Evolutionary conservation across 768 basidiomycete species (phyloP).

Genomic region (Sutorius australiensis): DNA sequence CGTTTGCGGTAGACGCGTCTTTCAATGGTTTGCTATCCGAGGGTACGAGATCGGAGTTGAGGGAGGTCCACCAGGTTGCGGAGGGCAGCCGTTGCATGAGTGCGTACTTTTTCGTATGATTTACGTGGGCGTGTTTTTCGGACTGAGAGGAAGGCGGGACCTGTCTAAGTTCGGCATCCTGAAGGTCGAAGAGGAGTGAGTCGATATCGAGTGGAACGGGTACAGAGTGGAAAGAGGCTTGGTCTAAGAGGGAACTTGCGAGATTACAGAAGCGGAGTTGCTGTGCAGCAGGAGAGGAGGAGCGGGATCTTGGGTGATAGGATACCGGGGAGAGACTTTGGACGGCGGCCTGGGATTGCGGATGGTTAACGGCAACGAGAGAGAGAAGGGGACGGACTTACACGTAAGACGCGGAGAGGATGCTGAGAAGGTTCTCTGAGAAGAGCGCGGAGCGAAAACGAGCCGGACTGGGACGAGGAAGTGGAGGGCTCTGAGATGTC

Average conservation of each 20-base stretch:
- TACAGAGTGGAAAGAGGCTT: constrained; percentile 52
- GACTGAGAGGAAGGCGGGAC: constrained; percentile 2
- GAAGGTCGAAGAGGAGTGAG: constrained; percentile 36
- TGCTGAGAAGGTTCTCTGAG: constrained; percentile 51
- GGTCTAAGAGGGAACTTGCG: constrained; percentile 67
- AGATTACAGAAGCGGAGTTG: constrained; percentile 74
- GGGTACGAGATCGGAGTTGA: constrained; percentile 43
- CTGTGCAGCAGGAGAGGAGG: constrained; percentile 60
- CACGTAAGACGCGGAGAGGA: constrained; percentile 53
- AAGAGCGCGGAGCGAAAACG: constrained; percentile 53
- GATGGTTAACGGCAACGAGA: constrained; percentile 7
- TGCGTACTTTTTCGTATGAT: constrained; percentile 56
- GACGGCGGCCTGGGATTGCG: constrained; percentile 52
- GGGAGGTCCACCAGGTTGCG: constrained; percentile 78
- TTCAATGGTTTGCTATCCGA: constrained; percentile 42
- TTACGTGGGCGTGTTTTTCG: constrained; percentile 27
- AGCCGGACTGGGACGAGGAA: constrained; percentile 30
- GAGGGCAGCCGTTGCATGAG: constrained; percentile 75
- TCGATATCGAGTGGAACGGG: constrained; percentile 45
- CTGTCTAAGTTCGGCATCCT: constrained; percentile 26
- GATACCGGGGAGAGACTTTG: constrained; percentile 66
- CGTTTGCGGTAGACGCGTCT: constrained; percentile 57
- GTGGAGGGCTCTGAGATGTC: constrained; percentile 41
- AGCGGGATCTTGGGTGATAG: constrained; percentile 59
- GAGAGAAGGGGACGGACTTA: constrained; percentile 35